phyloP scores from a whole-genome alignment of 805 yeast genomes.

The Kodamaea leandrae region DNA sequence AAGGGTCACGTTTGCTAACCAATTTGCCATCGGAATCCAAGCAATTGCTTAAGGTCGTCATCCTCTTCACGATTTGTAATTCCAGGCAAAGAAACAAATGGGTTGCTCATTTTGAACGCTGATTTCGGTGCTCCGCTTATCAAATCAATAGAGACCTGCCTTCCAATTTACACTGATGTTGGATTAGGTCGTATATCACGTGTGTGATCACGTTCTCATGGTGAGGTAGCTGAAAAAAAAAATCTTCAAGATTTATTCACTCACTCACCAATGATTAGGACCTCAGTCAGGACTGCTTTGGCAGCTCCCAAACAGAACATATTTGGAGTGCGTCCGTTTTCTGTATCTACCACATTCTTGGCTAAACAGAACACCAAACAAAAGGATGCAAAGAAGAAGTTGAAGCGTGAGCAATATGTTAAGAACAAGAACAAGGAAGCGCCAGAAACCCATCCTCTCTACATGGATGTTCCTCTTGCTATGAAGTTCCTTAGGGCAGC shows the following conservation, averaged over 20 bases:
- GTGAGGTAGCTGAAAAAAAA: neutral
- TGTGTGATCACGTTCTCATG: neutral
- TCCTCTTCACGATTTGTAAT: too few species aligned
- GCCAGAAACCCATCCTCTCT: conserved; percentile 52
- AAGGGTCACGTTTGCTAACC: too few species aligned
- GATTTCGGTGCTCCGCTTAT: too few species aligned
- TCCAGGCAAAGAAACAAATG: too few species aligned
- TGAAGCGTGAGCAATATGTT: conserved; percentile 23
- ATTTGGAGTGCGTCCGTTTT: conserved; percentile 9
- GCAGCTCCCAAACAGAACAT: neutral
- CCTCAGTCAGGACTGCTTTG: neutral
- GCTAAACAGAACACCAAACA: conserved; percentile 12
- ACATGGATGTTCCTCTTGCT: conserved; percentile 71
- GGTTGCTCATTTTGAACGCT: too few species aligned
- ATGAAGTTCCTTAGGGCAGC: conserved; percentile 79
- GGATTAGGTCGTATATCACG: too few species aligned
- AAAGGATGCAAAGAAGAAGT: conserved; percentile 21
- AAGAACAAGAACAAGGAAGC: conserved; percentile 26
- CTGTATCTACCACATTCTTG: conserved; percentile 2
- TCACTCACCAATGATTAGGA: conserved; percentile 9
- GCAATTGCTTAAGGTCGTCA: too few species aligned
- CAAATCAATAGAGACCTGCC: too few species aligned
- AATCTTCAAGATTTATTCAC: neutral
- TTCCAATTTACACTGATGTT: too few species aligned
- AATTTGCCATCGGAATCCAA: too few species aligned